A percentile compares a stretch with the other conserved stretches of the same genome.
These are phyloP conservation scores for Hyparrhenia diplandra DNA, from an alignment of 176 grass and related monocot species.

Conservation along the genomic window DNA sequence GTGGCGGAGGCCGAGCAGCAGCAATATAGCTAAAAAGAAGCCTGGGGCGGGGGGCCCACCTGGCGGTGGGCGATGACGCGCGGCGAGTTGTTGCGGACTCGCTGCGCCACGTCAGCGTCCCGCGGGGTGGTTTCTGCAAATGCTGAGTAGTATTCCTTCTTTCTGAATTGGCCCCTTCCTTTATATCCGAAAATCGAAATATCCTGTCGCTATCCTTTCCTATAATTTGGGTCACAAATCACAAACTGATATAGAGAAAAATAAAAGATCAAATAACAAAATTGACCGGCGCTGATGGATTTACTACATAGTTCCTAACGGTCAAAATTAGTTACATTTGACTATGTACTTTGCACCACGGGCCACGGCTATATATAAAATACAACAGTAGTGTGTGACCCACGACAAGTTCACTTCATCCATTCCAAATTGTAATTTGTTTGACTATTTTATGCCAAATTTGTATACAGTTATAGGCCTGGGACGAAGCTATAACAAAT, in stretches of 20 bases:
- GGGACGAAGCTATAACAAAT: no score
- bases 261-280: not conserved
- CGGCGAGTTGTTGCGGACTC: not conserved
- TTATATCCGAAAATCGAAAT: not conserved
- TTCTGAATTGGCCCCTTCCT: not conserved
- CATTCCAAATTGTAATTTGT: no score
- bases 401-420: no score
- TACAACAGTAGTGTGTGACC: no score
- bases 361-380: no score
- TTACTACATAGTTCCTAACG: no score
- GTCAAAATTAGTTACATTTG: not conserved
- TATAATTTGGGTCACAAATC: not conserved
- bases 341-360: not conserved
- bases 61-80: not conserved
- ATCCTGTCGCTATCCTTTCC: not conserved
- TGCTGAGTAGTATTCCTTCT: not conserved
- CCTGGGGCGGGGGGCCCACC: not conserved
- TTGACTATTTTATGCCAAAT: no score
- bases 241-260: no score
- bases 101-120: conserved; percentile 22
- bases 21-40: conserved; percentile 9
- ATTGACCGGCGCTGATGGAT: not conserved
- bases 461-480: no score
- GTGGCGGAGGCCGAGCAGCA: not conserved
- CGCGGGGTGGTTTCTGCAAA: not conserved